phyloP scores from a whole-genome alignment of 768 basidiomycete genomes.

The Hygrocybe coccinea region DNA sequence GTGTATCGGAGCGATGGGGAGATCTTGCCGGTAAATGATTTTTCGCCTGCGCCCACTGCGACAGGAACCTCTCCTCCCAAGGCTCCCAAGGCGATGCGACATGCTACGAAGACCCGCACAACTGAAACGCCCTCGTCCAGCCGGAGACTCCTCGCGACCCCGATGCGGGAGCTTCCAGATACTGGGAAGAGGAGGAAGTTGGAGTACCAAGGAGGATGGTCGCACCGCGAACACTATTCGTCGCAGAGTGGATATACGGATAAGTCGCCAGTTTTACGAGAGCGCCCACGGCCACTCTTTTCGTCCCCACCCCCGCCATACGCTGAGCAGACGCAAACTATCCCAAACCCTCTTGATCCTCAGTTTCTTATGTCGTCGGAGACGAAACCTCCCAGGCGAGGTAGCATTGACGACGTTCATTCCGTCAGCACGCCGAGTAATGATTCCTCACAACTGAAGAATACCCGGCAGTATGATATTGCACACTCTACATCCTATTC shows the following conservation, averaged over 20 bases:
- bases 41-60: neutral
- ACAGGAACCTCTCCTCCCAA: no score
- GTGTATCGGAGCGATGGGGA: no score
- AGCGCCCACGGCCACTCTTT: neutral
- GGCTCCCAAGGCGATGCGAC: neutral
- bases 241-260: neutral
- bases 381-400: neutral
- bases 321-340: neutral
- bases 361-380: neutral
- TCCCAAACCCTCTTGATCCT: neutral
- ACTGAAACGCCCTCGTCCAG: neutral
- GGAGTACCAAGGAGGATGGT: slow-evolving; percentile 11
- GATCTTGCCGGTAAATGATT: no score
- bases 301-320: neutral
- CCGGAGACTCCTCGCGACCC: neutral
- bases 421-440: neutral
- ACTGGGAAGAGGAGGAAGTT: neutral
- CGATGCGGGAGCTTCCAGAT: neutral
- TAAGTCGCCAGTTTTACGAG: no score
- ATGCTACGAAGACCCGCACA: neutral
- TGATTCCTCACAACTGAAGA: neutral
- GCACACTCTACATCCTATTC: neutral
- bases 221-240: neutral
- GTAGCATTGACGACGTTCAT: neutral
- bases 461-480: neutral